Evolutionary conservation across 2,329 filamentous ascomycete genomes (phyloP).

Genomic region (Fusarium duplospermum): DNA sequence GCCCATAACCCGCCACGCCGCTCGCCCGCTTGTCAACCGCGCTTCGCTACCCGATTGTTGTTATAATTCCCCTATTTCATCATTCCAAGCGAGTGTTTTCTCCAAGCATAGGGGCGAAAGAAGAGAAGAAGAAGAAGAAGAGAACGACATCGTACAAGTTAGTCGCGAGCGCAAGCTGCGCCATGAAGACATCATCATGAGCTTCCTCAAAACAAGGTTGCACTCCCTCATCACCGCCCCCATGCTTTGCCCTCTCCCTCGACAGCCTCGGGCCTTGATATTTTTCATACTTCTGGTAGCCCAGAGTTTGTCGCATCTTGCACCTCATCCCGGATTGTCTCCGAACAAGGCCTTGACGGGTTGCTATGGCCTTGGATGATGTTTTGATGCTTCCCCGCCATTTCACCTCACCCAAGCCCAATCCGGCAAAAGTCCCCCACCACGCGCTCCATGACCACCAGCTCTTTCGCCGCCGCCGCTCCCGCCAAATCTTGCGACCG

Average conservation of each 20-base stretch:
- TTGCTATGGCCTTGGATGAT: slow-evolving; percentile 38
- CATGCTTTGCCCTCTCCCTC: slow-evolving; percentile 7
- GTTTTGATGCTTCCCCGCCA: slow-evolving; percentile 46
- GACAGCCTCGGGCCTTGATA: neutral
- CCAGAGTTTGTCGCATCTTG: slow-evolving; percentile 2
- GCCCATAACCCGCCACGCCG: slow-evolving; percentile 35
- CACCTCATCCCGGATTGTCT: neutral
- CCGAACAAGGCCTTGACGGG: slow-evolving; percentile 24
- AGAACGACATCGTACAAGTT: slow-evolving; percentile 2
- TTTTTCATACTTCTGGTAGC: slow-evolving; percentile 5
- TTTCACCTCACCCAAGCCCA: slow-evolving; percentile 44
- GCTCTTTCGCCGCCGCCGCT: slow-evolving; percentile 39
- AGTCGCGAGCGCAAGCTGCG: slow-evolving; percentile 45
- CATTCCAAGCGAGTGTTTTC: slow-evolving; percentile 6
- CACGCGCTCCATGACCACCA: slow-evolving; percentile 39
- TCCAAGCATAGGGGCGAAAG: slow-evolving; percentile 19
- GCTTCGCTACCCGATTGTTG: slow-evolving; percentile 19
- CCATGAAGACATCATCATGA: slow-evolving; percentile 53
- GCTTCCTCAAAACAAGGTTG: slow-evolving; percentile 59
- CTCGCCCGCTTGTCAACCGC: slow-evolving; percentile 21
- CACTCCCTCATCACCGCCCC: slow-evolving; percentile 29
- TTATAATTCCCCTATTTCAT: slow-evolving; percentile 13
- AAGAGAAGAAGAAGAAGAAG: neutral
- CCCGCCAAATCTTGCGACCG: slow-evolving; percentile 40
- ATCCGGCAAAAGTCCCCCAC: slow-evolving; percentile 46